phyloP scores from a whole-genome alignment of 2,329 filamentous ascomycete species.

The Aspergillus tanneri region DNA sequence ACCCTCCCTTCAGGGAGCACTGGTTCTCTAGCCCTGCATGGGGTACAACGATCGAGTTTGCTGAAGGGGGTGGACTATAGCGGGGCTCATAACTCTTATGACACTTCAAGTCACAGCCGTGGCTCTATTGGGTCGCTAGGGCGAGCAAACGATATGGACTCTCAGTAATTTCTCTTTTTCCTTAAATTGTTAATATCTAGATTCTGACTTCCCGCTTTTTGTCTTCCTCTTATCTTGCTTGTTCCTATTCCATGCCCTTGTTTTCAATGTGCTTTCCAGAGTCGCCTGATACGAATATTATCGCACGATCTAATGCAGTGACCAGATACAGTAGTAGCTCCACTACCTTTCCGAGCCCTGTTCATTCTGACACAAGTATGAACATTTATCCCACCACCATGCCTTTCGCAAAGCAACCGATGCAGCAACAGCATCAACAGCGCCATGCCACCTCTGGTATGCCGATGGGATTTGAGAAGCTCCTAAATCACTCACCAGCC shows the following conservation, averaged over 20 bases:
- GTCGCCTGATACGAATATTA: neutral
- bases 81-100: conserved; percentile 19
- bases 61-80: conserved; percentile 18
- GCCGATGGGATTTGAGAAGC: conserved; percentile 39
- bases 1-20: conserved; percentile 21
- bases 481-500: conserved; percentile 33
- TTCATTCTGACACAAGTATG: conserved; percentile 29
- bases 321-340: conserved; percentile 30
- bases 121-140: conserved; percentile 25
- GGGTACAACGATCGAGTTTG: conserved; percentile 20
- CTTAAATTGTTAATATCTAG: neutral
- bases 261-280: neutral
- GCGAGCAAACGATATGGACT: conserved; percentile 32
- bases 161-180: conserved; percentile 29
- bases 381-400: conserved; percentile 16
- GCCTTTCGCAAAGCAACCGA: conserved; percentile 13
- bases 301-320: conserved; percentile 18
- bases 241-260: neutral
- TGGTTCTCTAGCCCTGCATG: conserved; percentile 18
- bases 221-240: neutral
- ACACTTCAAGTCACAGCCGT: conserved; percentile 23
- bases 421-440: conserved; percentile 18
- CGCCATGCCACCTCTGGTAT: conserved; percentile 27
- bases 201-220: neutral
- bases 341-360: conserved; percentile 29